Percentiles rank a stretch among this genome's conserved stretches.
Conservation (phyloP, 192 early-diverging fungal genomes). For the Backusella circina region DNA sequence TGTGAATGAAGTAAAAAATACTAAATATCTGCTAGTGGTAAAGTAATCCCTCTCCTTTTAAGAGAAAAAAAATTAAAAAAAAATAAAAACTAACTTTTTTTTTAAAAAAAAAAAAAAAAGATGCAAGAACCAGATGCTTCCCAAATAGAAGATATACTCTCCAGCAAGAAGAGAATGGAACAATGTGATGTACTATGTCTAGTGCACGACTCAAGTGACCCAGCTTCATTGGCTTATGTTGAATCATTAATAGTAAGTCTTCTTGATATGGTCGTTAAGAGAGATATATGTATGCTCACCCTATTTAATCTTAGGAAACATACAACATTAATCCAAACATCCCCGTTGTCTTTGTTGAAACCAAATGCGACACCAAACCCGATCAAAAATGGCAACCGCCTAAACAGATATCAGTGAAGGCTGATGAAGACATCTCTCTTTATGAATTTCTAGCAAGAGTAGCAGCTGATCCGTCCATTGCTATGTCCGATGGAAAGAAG, state of each 20-base stretch:
- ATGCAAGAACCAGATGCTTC: conserved; percentile 91
- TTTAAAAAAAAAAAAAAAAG: too few relatives aligned
- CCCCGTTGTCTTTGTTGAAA: conserved; percentile 90
- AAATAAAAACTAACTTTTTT: background rate
- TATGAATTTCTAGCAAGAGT: conserved; percentile 84
- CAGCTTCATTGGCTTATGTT: conserved; percentile 90
- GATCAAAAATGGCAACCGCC: conserved; percentile 65
- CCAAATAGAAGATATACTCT: conserved; percentile 83
- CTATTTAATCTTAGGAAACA: conserved; percentile 69
- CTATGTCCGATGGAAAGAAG: conserved; percentile 29
- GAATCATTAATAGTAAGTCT: conserved; percentile 65
- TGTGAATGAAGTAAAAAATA: conserved; percentile 90
- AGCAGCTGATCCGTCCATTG: conserved; percentile 71
- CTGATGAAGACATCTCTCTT: conserved; percentile 79
- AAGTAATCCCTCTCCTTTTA: conserved; percentile 9
- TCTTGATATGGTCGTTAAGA: too few relatives aligned
- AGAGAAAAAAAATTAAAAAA: too few relatives aligned
- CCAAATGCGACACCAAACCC: conserved; percentile 88
- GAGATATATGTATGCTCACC: too few relatives aligned
- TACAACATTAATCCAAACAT: conserved; percentile 74
- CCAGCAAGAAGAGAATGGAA: conserved; percentile 83
- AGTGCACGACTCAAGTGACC: conserved; percentile 91
- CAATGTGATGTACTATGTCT: conserved; percentile 88
- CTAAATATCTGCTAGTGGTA: conserved; percentile 95
- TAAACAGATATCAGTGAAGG: conserved; percentile 85